Evolutionary conservation across 805 yeast genomes (phyloP).

Genomic region (Yarrowia alimentaria): DNA sequence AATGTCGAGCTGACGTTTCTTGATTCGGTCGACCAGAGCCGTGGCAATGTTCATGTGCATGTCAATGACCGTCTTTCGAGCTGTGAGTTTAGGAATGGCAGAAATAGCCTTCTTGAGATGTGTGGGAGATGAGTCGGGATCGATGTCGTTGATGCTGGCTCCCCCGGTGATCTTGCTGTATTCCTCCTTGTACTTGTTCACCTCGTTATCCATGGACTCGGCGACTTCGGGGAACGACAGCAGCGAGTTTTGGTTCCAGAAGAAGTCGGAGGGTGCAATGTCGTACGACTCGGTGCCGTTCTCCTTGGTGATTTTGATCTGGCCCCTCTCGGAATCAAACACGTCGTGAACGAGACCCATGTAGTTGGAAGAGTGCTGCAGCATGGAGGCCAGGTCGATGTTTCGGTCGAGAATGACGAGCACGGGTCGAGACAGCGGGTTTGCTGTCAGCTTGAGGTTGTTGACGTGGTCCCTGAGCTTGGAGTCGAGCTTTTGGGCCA

Average conservation of each 20-base stretch:
- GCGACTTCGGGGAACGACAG: slow-evolving; percentile 99
- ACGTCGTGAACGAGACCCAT: slow-evolving; percentile 95
- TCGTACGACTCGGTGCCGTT: slow-evolving; percentile 61
- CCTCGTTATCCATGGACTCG: slow-evolving; percentile 85
- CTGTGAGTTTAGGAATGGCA: slow-evolving; percentile 87
- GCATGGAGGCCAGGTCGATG: slow-evolving; percentile 88
- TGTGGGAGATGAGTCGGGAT: slow-evolving; percentile 49
- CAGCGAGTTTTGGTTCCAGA: slow-evolving; percentile 81
- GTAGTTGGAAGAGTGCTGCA: slow-evolving; percentile 96
- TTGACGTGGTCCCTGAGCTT: slow-evolving; percentile 81
- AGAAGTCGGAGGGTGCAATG: slow-evolving; percentile 88
- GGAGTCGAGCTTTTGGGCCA: slow-evolving; percentile 82
- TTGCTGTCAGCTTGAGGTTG: slow-evolving; percentile 50
- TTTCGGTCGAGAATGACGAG: slow-evolving; percentile 82
- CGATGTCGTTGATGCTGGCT: slow-evolving; percentile 68
- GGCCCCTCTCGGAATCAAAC: slow-evolving; percentile 77
- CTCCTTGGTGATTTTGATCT: slow-evolving; percentile 46
- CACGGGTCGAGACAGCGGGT: slow-evolving; percentile 61
- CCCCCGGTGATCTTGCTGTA: slow-evolving; percentile 80
- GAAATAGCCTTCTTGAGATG: slow-evolving; percentile 69
- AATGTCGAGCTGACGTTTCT: slow-evolving; percentile 82
- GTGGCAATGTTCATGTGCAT: slow-evolving; percentile 96
- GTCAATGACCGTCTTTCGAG: slow-evolving; percentile 82
- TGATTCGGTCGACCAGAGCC: slow-evolving; percentile 74
- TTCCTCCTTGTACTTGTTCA: slow-evolving; percentile 76